phyloP scores from a whole-genome alignment of 306 rosid genomes.

The Acacia confusa region DNA sequence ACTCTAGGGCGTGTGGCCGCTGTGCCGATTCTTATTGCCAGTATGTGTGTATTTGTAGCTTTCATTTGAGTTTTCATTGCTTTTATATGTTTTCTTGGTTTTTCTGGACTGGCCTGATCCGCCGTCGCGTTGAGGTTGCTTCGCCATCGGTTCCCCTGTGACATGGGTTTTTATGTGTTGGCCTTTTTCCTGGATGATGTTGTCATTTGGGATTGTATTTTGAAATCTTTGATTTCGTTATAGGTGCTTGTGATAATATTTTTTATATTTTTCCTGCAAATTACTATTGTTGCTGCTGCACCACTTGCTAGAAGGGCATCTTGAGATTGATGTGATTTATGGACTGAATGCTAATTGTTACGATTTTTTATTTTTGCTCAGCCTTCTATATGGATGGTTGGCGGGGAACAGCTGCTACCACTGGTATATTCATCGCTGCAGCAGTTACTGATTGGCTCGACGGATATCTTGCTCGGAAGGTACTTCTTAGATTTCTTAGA shows the following conservation, averaged over 20 bases:
- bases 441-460: slow-evolving; percentile 98
- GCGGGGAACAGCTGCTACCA: slow-evolving; percentile 83
- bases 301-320: background rate
- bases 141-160: background rate
- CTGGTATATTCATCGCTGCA: slow-evolving; percentile 77
- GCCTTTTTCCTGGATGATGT: too few species aligned
- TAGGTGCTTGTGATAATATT: background rate
- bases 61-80: background rate
- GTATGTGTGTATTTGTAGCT: slow-evolving; percentile 43
- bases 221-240: background rate
- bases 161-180: background rate
- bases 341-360: background rate
- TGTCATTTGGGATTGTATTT: background rate
- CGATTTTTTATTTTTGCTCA: slow-evolving; percentile 24
- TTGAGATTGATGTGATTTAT: background rate
- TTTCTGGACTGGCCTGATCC: background rate
- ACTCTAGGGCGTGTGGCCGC: slow-evolving; percentile 95
- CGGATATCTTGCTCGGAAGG: slow-evolving; percentile 98
- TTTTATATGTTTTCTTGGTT: background rate
- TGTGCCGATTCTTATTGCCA: slow-evolving; percentile 73
- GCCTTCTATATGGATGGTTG: slow-evolving; percentile 84
- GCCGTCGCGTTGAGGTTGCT: background rate
- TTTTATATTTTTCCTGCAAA: background rate
- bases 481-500: slow-evolving; percentile 18
- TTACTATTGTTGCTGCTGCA: background rate